Evolutionary conservation across 148 eudicot genomes (phyloP).

Genomic region (Rhododendron williamsianum): DNA sequence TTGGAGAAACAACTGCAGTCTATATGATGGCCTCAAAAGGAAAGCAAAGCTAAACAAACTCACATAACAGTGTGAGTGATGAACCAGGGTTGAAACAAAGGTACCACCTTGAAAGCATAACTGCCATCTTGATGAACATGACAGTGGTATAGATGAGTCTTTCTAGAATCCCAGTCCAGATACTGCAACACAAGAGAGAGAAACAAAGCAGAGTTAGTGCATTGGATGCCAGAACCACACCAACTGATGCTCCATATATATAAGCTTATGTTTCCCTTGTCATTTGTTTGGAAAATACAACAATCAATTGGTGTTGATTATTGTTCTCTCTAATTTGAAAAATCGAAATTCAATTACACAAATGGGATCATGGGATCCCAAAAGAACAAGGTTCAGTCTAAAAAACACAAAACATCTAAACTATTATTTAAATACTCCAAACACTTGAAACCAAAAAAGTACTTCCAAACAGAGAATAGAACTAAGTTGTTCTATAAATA

Average conservation of each 20-base stretch:
- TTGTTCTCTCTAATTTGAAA: not conserved
- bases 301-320: too few species aligned
- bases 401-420: not conserved
- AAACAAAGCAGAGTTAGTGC: not conserved
- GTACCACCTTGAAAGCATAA: constrained; percentile 48
- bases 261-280: not conserved
- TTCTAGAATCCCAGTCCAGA: constrained; percentile 59
- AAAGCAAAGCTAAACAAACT: not conserved
- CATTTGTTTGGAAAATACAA: not conserved
- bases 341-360: not conserved
- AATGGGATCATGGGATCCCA: not conserved
- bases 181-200: constrained; percentile 31
- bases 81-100: not conserved
- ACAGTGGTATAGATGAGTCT: constrained; percentile 48
- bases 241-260: not conserved
- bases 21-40: not conserved
- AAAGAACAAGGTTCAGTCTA: not conserved
- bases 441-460: not conserved
- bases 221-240: not conserved
- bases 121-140: constrained; percentile 50
- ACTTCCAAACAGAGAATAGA: not conserved
- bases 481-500: not conserved
- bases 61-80: not conserved
- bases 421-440: not conserved
- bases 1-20: not conserved